Conservation (phyloP, 1,139 yeast genomes). For the Geotrichum aggregatum region DNA sequence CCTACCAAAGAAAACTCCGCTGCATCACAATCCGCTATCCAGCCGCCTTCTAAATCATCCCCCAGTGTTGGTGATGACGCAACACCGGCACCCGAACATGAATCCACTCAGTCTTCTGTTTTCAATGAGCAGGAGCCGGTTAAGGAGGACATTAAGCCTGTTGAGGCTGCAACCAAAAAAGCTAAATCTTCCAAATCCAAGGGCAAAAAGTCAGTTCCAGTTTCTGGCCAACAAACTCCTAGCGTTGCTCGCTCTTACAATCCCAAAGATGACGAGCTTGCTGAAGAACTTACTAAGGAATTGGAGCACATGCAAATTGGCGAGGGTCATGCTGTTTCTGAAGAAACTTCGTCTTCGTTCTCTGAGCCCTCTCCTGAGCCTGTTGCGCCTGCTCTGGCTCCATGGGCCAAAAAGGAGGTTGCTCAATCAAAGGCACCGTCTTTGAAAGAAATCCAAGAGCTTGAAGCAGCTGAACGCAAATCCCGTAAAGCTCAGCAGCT, state of each 20-base stretch:
- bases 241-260: constrained; percentile 16
- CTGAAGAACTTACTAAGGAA: constrained; percentile 16
- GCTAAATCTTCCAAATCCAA: constrained; percentile 15
- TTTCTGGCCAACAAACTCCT: constrained; percentile 13
- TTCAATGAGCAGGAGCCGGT: neutral
- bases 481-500: constrained; percentile 31
- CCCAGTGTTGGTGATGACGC: constrained; percentile 3
- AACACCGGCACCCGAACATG: neutral
- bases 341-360: neutral
- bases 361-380: constrained; percentile 16
- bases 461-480: constrained; percentile 52
- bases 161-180: constrained; percentile 14
- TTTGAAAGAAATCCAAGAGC: constrained; percentile 63
- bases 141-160: constrained; percentile 6
- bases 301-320: constrained; percentile 19
- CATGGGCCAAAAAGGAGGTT: constrained; percentile 45
- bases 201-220: constrained; percentile 15
- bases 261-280: constrained; percentile 18
- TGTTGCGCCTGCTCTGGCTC: constrained; percentile 36
- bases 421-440: constrained; percentile 48
- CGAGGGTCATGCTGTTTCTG: neutral
- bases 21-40: constrained; percentile 17
- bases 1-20: constrained; percentile 5
- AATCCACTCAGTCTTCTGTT: neutral
- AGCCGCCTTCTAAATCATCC: constrained; percentile 18